Base-by-base conservation (phyloP, 768 basidiomycete species). In the Suillus bovinus region DNA sequence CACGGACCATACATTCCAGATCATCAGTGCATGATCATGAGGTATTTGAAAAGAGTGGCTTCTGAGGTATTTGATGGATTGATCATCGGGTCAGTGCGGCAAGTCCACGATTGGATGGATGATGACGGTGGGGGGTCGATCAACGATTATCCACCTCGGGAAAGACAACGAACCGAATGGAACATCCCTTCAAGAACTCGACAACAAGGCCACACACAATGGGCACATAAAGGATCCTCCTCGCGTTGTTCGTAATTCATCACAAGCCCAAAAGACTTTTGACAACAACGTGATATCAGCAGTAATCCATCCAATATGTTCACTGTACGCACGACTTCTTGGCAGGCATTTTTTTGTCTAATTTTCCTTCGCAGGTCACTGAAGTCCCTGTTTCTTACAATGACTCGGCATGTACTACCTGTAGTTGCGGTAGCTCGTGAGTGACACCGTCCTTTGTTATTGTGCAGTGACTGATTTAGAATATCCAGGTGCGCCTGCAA, bases 381-480 rank as follows among this genome's bases (percentile, higher is more conserved):
- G 54, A 55, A 55, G 36, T 38, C 54, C 54, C 36, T 11, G 54
- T 55, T 38, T 55, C 54, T 17, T 24, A 55, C 50, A 31, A 52
- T 20, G 31, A 52, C 50, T 7, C 29, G 11, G 1, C 49, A 9
- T 10, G 27, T 14, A 3, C 20, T 20, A 38, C 22, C 54, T 55
- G 54, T 17, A 24, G 36, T 8, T 55, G 54, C 10, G 24, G 36
- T 16, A 6, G 1, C 54, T 5, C 34, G 54, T 55, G 17, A 55
- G 54, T 55, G 14, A 27, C 22, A 10, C 5, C 2, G 34, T 27
- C 36, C 17, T 38, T 24, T 5, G 10, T 55, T 55, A 24, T 17
- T 11, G 24, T 55, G 54, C 24, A 11, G 24, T 17, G 36, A 27
- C 16, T 55, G 9, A 55, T 38, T 38, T 16, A 55, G 34, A 36